Evolutionary conservation across 2,329 filamentous ascomycete species (phyloP).

Genomic region (Venturia carpophila): DNA sequence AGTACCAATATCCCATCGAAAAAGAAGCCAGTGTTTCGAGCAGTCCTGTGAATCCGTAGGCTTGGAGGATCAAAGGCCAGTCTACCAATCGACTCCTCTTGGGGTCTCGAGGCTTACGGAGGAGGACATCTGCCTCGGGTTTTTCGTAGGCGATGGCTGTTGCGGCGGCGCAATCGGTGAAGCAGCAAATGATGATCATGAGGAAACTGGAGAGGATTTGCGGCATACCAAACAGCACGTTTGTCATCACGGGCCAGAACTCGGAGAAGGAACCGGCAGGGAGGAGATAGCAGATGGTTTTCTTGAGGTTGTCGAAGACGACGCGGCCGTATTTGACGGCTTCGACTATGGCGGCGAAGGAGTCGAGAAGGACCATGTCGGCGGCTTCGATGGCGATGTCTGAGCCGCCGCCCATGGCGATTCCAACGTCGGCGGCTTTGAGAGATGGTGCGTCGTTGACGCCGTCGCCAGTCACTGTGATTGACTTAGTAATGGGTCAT

Average conservation of each 20-base stretch:
- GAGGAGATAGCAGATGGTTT: constrained; percentile 66
- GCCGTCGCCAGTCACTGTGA: constrained; percentile 39
- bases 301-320: constrained; percentile 72
- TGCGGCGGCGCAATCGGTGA: constrained; percentile 68
- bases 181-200: constrained; percentile 55
- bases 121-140: constrained; percentile 66
- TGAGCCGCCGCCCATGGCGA: constrained; percentile 48
- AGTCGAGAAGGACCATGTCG: constrained; percentile 58
- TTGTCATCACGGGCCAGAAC: constrained; percentile 68
- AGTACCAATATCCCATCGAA: constrained; percentile 41
- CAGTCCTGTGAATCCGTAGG: constrained; percentile 64
- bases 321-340: constrained; percentile 65
- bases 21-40: constrained; percentile 35
- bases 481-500: constrained; percentile 30
- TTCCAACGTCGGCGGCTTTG: constrained; percentile 52
- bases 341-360: constrained; percentile 63
- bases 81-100: constrained; percentile 66
- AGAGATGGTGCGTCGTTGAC: constrained; percentile 47
- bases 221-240: constrained; percentile 62
- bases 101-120: constrained; percentile 58
- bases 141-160: constrained; percentile 69
- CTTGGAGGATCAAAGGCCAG: constrained; percentile 62
- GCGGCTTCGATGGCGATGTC: constrained; percentile 56
- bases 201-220: constrained; percentile 67
- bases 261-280: constrained; percentile 68